Evolutionary conservation across 176 grass and related monocot genomes (phyloP).

Genomic region (Oryza australiensis): DNA sequence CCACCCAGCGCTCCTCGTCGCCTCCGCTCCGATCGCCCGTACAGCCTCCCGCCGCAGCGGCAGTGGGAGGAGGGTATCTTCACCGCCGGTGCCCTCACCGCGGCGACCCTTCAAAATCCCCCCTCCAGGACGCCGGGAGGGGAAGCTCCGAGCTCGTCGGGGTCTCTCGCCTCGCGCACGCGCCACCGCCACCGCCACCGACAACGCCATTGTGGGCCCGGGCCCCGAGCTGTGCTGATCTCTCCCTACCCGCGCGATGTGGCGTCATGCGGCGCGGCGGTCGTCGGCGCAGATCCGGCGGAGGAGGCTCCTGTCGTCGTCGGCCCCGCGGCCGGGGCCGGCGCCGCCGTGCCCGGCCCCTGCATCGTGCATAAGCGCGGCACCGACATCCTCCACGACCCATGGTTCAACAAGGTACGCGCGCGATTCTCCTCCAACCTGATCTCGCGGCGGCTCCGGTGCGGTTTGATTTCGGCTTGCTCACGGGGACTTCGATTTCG

Average conservation of each 20-base stretch:
- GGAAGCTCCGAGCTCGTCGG: not conserved
- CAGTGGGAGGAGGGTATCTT: not conserved
- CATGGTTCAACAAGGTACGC: constrained; percentile 37
- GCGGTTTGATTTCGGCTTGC: too few relatives aligned
- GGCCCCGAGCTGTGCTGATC: not conserved
- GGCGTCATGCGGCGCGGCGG: not conserved
- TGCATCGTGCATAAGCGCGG: constrained; percentile 85
- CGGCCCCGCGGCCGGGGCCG: constrained; percentile 10
- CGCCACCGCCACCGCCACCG: not conserved
- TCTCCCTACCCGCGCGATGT: not conserved
- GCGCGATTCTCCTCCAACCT: not conserved
- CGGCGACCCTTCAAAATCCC: constrained; percentile 41
- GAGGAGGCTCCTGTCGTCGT: not conserved
- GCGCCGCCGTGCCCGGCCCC: constrained; percentile 48
- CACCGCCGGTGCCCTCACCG: constrained; percentile 44
- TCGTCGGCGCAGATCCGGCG: not conserved
- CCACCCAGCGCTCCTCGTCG: not conserved
- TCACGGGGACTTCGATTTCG: not conserved
- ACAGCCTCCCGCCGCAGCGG: not conserved
- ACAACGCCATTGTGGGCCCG: not conserved
- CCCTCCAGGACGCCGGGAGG: constrained; percentile 7
- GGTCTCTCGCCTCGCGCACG: not conserved
- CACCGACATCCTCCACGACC: constrained; percentile 80
- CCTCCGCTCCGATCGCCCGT: not conserved
- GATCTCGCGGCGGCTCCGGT: not conserved